Evolutionary conservation across 345 rosid genomes (phyloP).

Genomic region (Sisymbrium irio): DNA sequence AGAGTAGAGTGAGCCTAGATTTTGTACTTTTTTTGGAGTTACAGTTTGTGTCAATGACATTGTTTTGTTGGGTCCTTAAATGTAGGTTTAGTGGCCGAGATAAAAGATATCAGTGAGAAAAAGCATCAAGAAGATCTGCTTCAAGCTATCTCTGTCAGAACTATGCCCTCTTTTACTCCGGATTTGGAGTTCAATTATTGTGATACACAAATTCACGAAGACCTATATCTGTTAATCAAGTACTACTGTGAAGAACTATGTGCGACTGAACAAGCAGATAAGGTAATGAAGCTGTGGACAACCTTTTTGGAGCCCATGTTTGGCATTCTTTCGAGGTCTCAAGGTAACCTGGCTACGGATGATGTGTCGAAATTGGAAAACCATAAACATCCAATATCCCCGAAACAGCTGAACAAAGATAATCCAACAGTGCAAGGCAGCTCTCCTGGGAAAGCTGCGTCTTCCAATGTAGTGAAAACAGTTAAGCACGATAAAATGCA

Average conservation of each 20-base stretch:
- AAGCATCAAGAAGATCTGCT: constrained; percentile 74
- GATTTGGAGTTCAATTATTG: constrained; percentile 75
- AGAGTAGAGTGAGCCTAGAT: not conserved
- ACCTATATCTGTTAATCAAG: constrained; percentile 79
- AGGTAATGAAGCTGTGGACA: constrained; percentile 84
- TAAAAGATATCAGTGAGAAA: constrained; percentile 87
- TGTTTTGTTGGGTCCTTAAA: constrained; percentile 10
- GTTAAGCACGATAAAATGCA: constrained; percentile 38
- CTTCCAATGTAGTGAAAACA: constrained; percentile 15
- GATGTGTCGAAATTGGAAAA: constrained; percentile 58
- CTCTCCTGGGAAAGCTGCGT: constrained; percentile 46
- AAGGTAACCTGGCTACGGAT: constrained; percentile 63
- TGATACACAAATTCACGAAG: constrained; percentile 82
- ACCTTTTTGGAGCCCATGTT: constrained; percentile 88
- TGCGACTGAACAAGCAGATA: constrained; percentile 78
- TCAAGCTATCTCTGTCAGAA: constrained; percentile 75
- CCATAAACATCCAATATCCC: constrained; percentile 48
- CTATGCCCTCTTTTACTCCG: constrained; percentile 54
- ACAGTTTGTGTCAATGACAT: constrained; percentile 8
- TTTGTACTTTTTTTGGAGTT: constrained; percentile 1
- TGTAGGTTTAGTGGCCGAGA: constrained; percentile 82
- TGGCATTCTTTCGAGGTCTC: constrained; percentile 70
- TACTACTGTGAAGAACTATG: constrained; percentile 87
- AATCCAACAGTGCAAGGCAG: constrained; percentile 56
- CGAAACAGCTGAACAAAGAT: constrained; percentile 52